phyloP scores from a whole-genome alignment of 306 rosid genomes.

The Boehmeria nivea region DNA sequence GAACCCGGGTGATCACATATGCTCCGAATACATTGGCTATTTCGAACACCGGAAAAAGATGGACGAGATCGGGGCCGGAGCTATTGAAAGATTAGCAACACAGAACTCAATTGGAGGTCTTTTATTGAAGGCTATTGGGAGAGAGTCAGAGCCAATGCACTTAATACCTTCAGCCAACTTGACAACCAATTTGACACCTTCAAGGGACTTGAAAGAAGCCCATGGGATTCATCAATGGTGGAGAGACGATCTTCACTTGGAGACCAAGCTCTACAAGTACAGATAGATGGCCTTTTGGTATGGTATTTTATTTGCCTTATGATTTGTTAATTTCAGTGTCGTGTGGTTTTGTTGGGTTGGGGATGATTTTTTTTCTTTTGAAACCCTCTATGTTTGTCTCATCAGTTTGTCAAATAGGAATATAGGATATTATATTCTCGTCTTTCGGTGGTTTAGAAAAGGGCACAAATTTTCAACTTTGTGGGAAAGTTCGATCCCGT shows the following conservation, averaged over 20 bases:
- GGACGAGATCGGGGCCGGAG: slow-evolving; percentile 81
- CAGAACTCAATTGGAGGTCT: slow-evolving; percentile 66
- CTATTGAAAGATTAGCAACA: slow-evolving; percentile 73
- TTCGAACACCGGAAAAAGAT: slow-evolving; percentile 77
- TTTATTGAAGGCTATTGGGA: slow-evolving; percentile 57
- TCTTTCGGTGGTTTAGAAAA: no score
- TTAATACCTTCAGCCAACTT: slow-evolving; percentile 84
- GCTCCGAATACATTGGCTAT: slow-evolving; percentile 80
- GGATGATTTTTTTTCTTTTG: neutral
- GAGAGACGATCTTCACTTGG: slow-evolving; percentile 45
- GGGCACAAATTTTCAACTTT: no score
- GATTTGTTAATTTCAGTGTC: neutral
- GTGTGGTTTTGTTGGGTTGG: no score
- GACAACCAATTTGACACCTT: slow-evolving; percentile 37
- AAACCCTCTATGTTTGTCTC: neutral
- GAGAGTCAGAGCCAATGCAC: slow-evolving; percentile 67
- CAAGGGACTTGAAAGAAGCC: slow-evolving; percentile 55
- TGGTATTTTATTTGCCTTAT: neutral
- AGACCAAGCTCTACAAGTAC: slow-evolving; percentile 47
- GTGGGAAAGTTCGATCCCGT: no score
- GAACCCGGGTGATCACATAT: slow-evolving; percentile 63
- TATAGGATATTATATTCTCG: no score
- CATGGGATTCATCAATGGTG: slow-evolving; percentile 99
- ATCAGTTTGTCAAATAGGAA: neutral
- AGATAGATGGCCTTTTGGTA: slow-evolving; percentile 8